These are phyloP conservation scores for Mortierella sp. DNA, from an alignment of 371 early-diverging fungal species.

Conservation along the genomic window DNA sequence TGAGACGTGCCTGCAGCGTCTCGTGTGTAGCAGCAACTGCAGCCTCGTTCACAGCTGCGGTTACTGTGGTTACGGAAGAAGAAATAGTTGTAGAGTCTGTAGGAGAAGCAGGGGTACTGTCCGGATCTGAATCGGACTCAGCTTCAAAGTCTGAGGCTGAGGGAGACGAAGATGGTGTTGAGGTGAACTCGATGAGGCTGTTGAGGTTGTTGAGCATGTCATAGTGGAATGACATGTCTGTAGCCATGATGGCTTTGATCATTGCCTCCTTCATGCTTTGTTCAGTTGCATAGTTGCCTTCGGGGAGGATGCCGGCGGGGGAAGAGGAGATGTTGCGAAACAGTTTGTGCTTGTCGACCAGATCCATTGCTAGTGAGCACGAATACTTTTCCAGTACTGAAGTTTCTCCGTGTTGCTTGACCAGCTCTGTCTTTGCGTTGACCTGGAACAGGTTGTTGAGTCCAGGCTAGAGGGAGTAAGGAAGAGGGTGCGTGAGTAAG, in stretches of 20 bases:
- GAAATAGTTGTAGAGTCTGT: neutral
- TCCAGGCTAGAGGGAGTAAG: constrained; percentile 77
- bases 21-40: neutral
- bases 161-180: constrained; percentile 27
- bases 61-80: neutral
- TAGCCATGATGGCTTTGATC: constrained; percentile 81
- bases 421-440: constrained; percentile 85
- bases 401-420: constrained; percentile 76
- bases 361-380: constrained; percentile 78
- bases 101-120: neutral
- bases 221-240: constrained; percentile 93
- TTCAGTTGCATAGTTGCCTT: constrained; percentile 62
- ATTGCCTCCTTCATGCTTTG: constrained; percentile 68
- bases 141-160: constrained; percentile 26
- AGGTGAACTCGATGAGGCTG: constrained; percentile 54
- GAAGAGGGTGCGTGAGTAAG: neutral
- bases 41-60: neutral
- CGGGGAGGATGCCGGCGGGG: constrained; percentile 39
- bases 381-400: constrained; percentile 94
- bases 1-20: constrained; percentile 7
- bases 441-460: constrained; percentile 92
- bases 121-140: constrained; percentile 25
- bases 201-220: constrained; percentile 79
- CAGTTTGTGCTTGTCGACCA: constrained; percentile 79
- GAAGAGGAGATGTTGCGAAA: constrained; percentile 63